phyloP scores from a whole-genome alignment of 257 asterid genomes.

The Primulina huaijiensis region DNA sequence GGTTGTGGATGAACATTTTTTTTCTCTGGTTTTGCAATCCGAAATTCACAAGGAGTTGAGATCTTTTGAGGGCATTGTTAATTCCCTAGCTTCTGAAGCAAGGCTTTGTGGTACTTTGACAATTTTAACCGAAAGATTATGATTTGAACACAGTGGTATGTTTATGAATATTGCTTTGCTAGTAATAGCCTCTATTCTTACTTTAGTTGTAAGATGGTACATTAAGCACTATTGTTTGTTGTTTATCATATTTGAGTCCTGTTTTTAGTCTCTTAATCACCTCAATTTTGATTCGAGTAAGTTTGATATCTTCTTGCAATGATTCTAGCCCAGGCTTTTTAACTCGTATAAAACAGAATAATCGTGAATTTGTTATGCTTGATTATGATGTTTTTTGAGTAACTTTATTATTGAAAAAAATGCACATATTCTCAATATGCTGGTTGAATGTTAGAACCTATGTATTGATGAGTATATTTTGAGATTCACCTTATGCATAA shows the following conservation, averaged over 20 bases:
- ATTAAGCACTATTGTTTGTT: background rate
- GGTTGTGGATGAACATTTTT: conserved; percentile 83
- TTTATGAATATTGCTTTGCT: conserved; percentile 7
- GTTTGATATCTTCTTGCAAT: background rate
- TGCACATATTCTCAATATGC: background rate
- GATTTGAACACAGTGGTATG: conserved; percentile 41
- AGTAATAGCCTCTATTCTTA: background rate
- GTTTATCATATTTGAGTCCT: background rate
- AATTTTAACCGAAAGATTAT: conserved; percentile 49
- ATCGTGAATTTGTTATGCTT: background rate
- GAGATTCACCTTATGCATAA: background rate
- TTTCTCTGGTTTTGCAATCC: conserved; percentile 64
- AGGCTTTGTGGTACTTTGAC: conserved; percentile 60
- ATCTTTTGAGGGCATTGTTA: conserved; percentile 47
- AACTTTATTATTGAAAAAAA: background rate
- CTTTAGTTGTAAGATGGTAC: conserved; percentile 4
- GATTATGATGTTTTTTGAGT: background rate
- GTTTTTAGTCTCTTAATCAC: background rate
- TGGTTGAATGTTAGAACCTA: background rate
- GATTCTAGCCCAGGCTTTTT: background rate
- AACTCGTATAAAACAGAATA: background rate
- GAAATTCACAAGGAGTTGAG: conserved; percentile 64
- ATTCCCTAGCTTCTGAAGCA: conserved; percentile 71
- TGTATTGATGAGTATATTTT: background rate
- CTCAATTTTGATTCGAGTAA: background rate